phyloP scores from a whole-genome alignment of 2,329 filamentous ascomycete genomes.

The Colletotrichum sp. region DNA sequence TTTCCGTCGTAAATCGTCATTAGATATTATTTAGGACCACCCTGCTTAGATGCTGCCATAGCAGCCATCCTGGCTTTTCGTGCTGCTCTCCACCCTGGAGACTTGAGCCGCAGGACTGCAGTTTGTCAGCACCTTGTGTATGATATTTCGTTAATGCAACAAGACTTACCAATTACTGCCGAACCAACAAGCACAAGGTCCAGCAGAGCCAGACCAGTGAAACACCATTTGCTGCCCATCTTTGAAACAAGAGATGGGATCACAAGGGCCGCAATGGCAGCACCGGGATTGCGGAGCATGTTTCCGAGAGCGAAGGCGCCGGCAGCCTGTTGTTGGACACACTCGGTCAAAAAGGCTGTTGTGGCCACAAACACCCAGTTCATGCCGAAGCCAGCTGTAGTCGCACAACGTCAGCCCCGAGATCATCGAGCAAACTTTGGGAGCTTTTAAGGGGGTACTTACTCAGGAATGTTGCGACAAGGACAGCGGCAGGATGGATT shows the following conservation, averaged over 20 bases:
- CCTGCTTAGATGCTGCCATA: constrained; percentile 3
- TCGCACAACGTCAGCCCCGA: background rate
- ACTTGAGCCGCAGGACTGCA: constrained; percentile 8
- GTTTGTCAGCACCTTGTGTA: background rate
- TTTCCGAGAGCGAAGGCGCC: constrained; percentile 44
- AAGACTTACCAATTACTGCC: constrained; percentile 24
- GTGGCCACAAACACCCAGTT: constrained; percentile 47
- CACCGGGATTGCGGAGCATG: constrained; percentile 43
- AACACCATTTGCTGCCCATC: constrained; percentile 45
- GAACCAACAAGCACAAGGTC: constrained; percentile 30
- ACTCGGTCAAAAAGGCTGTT: constrained; percentile 46
- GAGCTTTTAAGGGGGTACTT: background rate
- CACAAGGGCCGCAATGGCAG: constrained; percentile 41
- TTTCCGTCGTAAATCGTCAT: background rate
- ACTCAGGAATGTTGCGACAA: constrained; percentile 35
- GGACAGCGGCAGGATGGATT: constrained; percentile 31
- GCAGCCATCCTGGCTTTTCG: constrained; percentile 16
- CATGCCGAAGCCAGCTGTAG: constrained; percentile 37
- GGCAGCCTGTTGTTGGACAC: constrained; percentile 41
- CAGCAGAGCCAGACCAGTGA: constrained; percentile 40
- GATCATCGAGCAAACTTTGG: background rate
- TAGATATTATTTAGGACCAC: background rate
- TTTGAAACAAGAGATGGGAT: constrained; percentile 34
- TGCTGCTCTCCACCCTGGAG: constrained; percentile 15
- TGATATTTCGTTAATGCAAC: too few species aligned